phyloP scores from a whole-genome alignment of 441 rosid species.

The Gossypium schwendimanii region DNA sequence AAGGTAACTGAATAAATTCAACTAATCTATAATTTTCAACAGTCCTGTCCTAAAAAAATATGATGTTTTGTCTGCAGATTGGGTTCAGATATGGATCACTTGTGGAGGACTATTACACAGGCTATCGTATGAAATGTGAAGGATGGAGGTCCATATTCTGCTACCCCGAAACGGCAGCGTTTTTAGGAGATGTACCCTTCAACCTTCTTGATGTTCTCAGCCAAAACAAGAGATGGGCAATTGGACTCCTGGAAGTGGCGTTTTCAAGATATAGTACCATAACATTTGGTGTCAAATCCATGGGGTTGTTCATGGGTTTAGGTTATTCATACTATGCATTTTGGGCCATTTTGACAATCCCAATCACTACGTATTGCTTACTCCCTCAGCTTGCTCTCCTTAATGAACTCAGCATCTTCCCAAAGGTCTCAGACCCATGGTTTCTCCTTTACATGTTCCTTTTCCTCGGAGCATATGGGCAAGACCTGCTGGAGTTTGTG shows the following conservation, averaged over 20 bases:
- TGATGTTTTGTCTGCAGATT: constrained; percentile 29
- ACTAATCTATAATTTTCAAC: background rate
- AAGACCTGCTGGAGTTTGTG: constrained; percentile 38
- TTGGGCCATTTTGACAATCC: constrained; percentile 42
- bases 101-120: constrained; percentile 65
- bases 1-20: background rate
- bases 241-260: constrained; percentile 49
- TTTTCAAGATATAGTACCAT: constrained; percentile 37
- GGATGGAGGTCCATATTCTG: constrained; percentile 65
- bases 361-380: constrained; percentile 38
- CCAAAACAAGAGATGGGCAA: constrained; percentile 56
- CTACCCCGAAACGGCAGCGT: constrained; percentile 49
- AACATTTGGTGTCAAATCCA: constrained; percentile 28
- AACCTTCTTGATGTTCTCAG: constrained; percentile 34
- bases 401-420: constrained; percentile 37
- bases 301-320: constrained; percentile 40
- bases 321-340: constrained; percentile 34
- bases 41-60: background rate
- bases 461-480: constrained; percentile 49
- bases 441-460: constrained; percentile 49
- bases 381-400: constrained; percentile 60
- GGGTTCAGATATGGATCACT: constrained; percentile 70
- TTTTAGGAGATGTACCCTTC: constrained; percentile 46
- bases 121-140: constrained; percentile 47
- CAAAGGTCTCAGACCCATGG: constrained; percentile 53